Conservation (phyloP, 148 eudicot genomes). For the Silene conica region DNA sequence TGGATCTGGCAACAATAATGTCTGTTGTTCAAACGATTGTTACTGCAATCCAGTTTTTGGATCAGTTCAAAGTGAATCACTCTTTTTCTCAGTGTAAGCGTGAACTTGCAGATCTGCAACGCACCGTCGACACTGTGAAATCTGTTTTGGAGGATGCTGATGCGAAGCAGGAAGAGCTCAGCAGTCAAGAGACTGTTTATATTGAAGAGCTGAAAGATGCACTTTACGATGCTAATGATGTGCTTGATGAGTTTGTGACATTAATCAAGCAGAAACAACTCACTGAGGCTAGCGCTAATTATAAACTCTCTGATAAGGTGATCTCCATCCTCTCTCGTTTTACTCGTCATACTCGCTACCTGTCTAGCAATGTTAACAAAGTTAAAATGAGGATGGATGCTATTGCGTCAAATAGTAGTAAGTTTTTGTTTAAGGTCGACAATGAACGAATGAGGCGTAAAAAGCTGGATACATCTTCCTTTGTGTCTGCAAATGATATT, state of each 20-base stretch:
- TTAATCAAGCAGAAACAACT: conserved; percentile 1
- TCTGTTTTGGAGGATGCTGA: conserved; percentile 20
- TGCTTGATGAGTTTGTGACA: conserved; percentile 26
- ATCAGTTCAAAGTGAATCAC: conserved; percentile 13
- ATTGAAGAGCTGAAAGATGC: conserved; percentile 22
- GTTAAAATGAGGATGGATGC: no score
- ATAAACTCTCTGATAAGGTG: conserved; percentile 1
- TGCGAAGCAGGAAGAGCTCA: conserved; percentile 1
- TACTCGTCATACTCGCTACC: no score
- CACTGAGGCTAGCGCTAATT: conserved; percentile 1
- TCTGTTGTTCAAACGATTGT: conserved; percentile 15
- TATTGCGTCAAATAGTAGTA: conserved; percentile 8
- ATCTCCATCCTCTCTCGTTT: conserved; percentile 12
- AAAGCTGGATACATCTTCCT: conserved; percentile 10
- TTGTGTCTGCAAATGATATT: neutral
- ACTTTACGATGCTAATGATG: conserved; percentile 23
- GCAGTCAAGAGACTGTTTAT: neutral
- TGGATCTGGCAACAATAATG: neutral
- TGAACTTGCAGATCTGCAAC: conserved; percentile 21
- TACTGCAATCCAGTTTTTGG: conserved; percentile 5
- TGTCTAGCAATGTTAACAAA: neutral
- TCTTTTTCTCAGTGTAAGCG: conserved; percentile 15
- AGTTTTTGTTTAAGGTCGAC: conserved; percentile 6
- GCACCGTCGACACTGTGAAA: conserved; percentile 19
- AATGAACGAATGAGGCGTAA: neutral